Base-by-base conservation (phyloP, 2,329 filamentous ascomycete species). In the Ploettnerulaceae sp. region DNA sequence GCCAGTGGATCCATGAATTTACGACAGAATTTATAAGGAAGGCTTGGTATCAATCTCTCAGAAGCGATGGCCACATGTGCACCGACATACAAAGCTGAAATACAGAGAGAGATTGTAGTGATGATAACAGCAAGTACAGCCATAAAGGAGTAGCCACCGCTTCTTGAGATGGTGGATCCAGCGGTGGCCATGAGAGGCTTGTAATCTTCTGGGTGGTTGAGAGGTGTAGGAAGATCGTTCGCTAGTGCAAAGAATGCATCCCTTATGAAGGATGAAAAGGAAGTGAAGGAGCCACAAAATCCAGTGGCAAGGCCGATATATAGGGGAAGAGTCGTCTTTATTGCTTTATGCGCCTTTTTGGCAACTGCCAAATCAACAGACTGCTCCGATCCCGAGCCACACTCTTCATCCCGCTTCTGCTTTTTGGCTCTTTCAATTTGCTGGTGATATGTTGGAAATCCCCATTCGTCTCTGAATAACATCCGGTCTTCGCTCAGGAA, bases 251-350 rank as follows among this genome's bases (percentile, higher is more conserved):
- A 74, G 62, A 94, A 95, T 11, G 75, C 68, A 58, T 95, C 90
- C 5, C 86, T 77, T 36, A 90, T 82, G 62, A 95, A 94, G 15
- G 83, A 81, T 0, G 89, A 95, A 66, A 95, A 95, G 7, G 85
- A 90, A 0, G 90, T 96, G 60, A 93, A 87, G 55, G 86, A 90
- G 52, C 91, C 88, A 60, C 89, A 95, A 65, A 93, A 93, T 8
- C 86, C 91, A 0, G 86, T 95, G 0, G 87, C 79, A 5, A 96
- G 77, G 40, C 86, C 90, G 48, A 95, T 84, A 62, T 94, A 95
- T 0, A 95, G 72, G 0, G 91, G 90, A 21, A 95, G 85, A 0
- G 86, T 86, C 70, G 94, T 95, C 64, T 95, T 95, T 21, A 73
- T 68, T 4, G 80, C 72, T 28, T 75, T 64, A 61, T 86, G 79